Evolutionary conservation across 768 basidiomycete genomes (phyloP).

Genomic region (Porphyrellus cyaneotinctus): DNA sequence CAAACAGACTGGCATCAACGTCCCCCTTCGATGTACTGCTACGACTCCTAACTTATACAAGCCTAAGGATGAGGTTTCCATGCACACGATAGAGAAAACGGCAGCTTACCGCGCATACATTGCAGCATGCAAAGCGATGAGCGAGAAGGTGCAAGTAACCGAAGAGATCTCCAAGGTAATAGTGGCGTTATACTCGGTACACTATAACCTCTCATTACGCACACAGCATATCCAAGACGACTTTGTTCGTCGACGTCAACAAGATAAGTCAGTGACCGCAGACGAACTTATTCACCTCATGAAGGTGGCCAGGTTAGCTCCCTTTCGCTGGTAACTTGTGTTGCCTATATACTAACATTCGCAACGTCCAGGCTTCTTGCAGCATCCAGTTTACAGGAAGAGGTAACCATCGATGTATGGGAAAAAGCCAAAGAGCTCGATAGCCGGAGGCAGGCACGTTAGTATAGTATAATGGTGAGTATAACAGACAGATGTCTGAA

Average conservation of each 20-base stretch:
- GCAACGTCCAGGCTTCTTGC: constrained; percentile 50
- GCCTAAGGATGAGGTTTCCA: constrained; percentile 35
- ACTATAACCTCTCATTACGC: neutral
- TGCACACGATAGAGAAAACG: constrained; percentile 48
- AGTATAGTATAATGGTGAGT: constrained; percentile 11
- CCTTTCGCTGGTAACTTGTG: neutral
- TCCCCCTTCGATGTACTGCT: constrained; percentile 43
- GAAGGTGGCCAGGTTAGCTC: constrained; percentile 61
- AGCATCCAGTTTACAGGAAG: constrained; percentile 52
- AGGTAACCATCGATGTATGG: constrained; percentile 60
- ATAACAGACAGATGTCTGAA: neutral
- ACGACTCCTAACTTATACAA: constrained; percentile 46
- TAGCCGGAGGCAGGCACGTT: constrained; percentile 32
- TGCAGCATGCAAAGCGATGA: constrained; percentile 47
- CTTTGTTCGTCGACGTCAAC: constrained; percentile 50
- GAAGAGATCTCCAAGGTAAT: constrained; percentile 58
- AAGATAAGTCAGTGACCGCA: constrained; percentile 38
- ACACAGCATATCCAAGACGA: constrained; percentile 71
- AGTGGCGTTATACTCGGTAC: neutral
- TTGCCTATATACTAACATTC: constrained; percentile 2
- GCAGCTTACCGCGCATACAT: constrained; percentile 55
- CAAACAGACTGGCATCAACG: constrained; percentile 53
- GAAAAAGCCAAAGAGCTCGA: constrained; percentile 61
- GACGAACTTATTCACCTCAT: constrained; percentile 68
- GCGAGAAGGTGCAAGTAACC: constrained; percentile 50